These are phyloP conservation scores for Fulvia fulva DNA, from an alignment of 2,329 filamentous ascomycete species.

Conservation along the genomic window DNA sequence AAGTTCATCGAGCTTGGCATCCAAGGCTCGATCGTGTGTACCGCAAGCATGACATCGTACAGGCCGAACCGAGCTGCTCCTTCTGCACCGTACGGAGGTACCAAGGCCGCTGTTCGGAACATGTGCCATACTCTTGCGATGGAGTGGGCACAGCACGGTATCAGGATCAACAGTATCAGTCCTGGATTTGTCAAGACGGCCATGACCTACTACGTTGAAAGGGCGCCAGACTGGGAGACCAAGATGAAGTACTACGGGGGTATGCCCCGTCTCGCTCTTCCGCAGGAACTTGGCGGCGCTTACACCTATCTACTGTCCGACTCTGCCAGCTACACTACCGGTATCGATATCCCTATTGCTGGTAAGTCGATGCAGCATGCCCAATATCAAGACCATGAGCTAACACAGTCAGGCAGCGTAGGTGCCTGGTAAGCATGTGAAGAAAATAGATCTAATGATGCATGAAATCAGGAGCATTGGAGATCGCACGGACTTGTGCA, in stretches of 20 bases:
- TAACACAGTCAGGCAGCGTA: slow-evolving; percentile 24
- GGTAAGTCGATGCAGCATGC: slow-evolving; percentile 14
- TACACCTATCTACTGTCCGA: slow-evolving; percentile 49
- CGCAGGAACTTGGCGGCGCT: slow-evolving; percentile 49
- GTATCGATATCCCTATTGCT: slow-evolving; percentile 48
- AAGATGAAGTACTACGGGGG: slow-evolving; percentile 55
- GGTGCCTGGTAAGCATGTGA: slow-evolving; percentile 12
- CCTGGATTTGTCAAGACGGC: slow-evolving; percentile 35
- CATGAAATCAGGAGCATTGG: neutral
- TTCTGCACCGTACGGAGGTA: slow-evolving; percentile 40
- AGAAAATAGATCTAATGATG: neutral
- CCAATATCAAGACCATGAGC: neutral
- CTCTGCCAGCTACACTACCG: slow-evolving; percentile 47
- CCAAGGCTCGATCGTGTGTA: slow-evolving; percentile 47
- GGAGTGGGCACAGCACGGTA: slow-evolving; percentile 34
- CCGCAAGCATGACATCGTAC: slow-evolving; percentile 47
- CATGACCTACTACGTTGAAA: slow-evolving; percentile 50
- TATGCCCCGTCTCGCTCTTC: slow-evolving; percentile 50
- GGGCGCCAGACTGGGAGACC: slow-evolving; percentile 48
- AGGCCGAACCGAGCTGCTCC: slow-evolving; percentile 39
- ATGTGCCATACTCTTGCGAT: slow-evolving; percentile 40
- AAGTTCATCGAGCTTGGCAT: slow-evolving; percentile 45
- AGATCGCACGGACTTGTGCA: neutral
- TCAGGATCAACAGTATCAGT: slow-evolving; percentile 33
- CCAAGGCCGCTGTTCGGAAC: slow-evolving; percentile 42